These are phyloP conservation scores for Candida ponderosae DNA, from an alignment of 805 yeast species.

Conservation along the genomic window DNA sequence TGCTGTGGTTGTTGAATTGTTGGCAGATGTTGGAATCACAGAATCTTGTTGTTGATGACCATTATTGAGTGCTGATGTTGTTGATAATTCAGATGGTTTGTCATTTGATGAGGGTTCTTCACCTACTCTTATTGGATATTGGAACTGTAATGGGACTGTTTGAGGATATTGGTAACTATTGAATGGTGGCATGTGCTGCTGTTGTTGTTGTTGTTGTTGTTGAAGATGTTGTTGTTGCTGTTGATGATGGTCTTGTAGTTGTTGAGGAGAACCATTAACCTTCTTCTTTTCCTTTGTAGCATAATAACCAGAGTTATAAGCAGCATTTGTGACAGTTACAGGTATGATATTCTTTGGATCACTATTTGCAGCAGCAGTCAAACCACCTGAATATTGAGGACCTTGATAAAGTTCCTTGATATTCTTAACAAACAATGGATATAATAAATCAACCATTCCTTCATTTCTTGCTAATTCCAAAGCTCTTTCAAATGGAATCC, in stretches of 20 bases:
- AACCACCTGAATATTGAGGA: conserved; percentile 22
- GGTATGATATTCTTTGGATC: conserved; percentile 21
- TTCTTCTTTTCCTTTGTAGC: conserved; percentile 12
- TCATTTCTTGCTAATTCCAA: conserved; percentile 63
- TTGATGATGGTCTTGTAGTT: background rate
- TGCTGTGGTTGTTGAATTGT: no score
- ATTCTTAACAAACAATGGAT: conserved; percentile 58
- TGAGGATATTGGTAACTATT: no score
- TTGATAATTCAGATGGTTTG: no score
- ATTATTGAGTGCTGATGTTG: no score
- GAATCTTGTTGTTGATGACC: no score
- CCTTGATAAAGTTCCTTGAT: conserved; percentile 35
- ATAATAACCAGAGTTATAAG: conserved; percentile 14
- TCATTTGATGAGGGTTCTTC: no score
- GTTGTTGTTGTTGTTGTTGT: background rate
- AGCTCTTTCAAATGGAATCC: conserved; percentile 72
- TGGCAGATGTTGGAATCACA: no score
- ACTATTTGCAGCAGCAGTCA: conserved; percentile 21
- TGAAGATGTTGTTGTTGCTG: background rate
- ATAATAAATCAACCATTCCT: conserved; percentile 49
- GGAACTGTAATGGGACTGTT: no score
- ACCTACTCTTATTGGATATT: no score
- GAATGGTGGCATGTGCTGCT: background rate
- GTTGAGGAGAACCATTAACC: background rate
- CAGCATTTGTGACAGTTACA: conserved; percentile 18